Evolutionary conservation across 768 basidiomycete genomes (phyloP).

Genomic region (Lactarius vividus): DNA sequence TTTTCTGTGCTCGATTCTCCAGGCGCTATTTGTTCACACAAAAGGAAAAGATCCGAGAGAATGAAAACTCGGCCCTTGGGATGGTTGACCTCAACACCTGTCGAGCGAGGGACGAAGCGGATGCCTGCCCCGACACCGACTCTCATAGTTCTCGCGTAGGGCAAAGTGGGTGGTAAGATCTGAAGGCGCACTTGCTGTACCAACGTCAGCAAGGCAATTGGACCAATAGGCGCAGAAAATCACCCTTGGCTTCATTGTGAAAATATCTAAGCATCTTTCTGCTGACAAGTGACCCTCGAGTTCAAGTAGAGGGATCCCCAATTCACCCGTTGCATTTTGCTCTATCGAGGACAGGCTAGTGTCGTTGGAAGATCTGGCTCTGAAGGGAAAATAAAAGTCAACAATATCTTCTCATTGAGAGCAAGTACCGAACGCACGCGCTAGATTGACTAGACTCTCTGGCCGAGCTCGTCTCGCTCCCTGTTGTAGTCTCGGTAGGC

Average conservation of each 20-base stretch:
- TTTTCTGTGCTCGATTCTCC: slow-evolving; percentile 51
- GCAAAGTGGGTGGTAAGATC: slow-evolving; percentile 76
- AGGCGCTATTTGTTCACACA: slow-evolving; percentile 79
- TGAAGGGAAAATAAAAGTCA: slow-evolving; percentile 31
- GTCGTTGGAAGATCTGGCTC: slow-evolving; percentile 60
- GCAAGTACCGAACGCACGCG: slow-evolving; percentile 43
- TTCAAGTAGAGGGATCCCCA: slow-evolving; percentile 62
- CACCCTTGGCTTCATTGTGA: slow-evolving; percentile 93
- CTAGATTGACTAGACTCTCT: slow-evolving; percentile 50
- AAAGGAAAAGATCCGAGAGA: slow-evolving; percentile 87
- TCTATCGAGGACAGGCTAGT: slow-evolving; percentile 54
- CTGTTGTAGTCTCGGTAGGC: slow-evolving; percentile 35
- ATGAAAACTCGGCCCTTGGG: slow-evolving; percentile 79
- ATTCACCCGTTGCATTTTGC: slow-evolving; percentile 49
- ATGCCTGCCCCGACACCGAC: slow-evolving; percentile 69
- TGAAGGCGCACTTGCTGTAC: slow-evolving; percentile 85
- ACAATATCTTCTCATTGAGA: slow-evolving; percentile 3
- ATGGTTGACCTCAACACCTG: slow-evolving; percentile 74
- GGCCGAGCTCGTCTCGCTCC: slow-evolving; percentile 51
- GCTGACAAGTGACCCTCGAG: slow-evolving; percentile 80
- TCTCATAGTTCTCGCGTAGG: slow-evolving; percentile 76
- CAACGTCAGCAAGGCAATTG: slow-evolving; percentile 2
- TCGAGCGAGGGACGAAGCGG: slow-evolving; percentile 72
- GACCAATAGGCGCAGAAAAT: slow-evolving; percentile 20
- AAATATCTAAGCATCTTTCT: slow-evolving; percentile 83